Conservation (phyloP, 108 stramenopile species). For the Nitzschia inconspicua region DNA sequence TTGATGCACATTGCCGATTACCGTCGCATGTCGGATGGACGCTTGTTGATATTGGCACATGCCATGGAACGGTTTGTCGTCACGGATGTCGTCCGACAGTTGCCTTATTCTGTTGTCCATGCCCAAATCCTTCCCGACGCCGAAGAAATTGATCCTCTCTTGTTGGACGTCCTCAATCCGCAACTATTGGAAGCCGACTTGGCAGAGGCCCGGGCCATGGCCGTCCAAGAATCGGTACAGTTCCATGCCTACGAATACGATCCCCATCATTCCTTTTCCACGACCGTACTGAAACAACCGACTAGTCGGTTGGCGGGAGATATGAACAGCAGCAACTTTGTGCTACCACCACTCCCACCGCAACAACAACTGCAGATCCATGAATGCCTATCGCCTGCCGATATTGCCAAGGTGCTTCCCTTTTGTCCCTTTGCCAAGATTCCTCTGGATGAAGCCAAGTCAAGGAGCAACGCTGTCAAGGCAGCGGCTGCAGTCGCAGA, state of each 20-base stretch:
- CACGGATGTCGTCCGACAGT: conserved; percentile 37
- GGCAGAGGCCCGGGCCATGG: conserved; percentile 26
- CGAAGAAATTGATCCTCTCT: conserved; percentile 45
- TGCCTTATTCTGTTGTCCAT: conserved; percentile 63
- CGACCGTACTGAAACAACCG: no score
- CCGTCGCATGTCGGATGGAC: conserved; percentile 64
- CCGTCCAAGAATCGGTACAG: conserved; percentile 50
- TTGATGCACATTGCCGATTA: conserved; percentile 66
- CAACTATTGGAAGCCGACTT: neutral
- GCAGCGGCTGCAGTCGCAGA: neutral
- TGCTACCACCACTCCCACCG: no score
- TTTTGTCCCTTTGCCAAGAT: conserved; percentile 48
- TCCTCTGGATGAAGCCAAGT: neutral
- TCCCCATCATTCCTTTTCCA: no score
- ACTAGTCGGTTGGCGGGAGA: no score
- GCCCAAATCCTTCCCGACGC: conserved; percentile 66
- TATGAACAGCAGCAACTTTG: no score
- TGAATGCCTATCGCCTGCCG: no score
- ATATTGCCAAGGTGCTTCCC: conserved; percentile 48
- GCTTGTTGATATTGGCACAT: conserved; percentile 63
- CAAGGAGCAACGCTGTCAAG: neutral
- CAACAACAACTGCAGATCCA: no score
- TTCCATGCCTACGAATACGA: conserved; percentile 75
- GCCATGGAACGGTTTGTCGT: conserved; percentile 76
- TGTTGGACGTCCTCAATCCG: neutral